These are phyloP conservation scores for Malassezia slooffiae DNA, from an alignment of 1,284 basidiomycete species.

Conservation along the genomic window DNA sequence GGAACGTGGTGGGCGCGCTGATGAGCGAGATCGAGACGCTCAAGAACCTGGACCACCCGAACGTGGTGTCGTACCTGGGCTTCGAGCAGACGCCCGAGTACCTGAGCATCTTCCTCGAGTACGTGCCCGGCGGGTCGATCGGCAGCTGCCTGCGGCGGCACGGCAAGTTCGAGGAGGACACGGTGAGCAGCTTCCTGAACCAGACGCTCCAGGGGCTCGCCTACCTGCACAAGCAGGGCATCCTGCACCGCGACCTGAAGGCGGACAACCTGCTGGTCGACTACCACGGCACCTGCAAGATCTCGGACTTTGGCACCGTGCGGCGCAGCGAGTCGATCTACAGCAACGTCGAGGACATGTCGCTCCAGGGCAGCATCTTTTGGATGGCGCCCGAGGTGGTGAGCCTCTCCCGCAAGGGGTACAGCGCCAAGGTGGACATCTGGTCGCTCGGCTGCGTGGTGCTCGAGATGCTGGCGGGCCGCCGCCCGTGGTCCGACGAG, in stretches of 20 bases:
- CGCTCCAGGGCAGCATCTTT: slow-evolving; percentile 89
- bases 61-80: slow-evolving; percentile 94
- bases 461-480: slow-evolving; percentile 93
- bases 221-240: slow-evolving; percentile 81
- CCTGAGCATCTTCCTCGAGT: slow-evolving; percentile 82
- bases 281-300: slow-evolving; percentile 84
- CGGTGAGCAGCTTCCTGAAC: slow-evolving; percentile 80
- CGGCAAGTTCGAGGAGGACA: slow-evolving; percentile 81
- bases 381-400: slow-evolving; percentile 99
- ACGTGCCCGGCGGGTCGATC: slow-evolving; percentile 79
- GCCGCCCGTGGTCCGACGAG: slow-evolving; percentile 80
- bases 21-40: slow-evolving; percentile 84
- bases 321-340: slow-evolving; percentile 59
- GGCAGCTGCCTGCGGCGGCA: slow-evolving; percentile 83
- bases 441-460: slow-evolving; percentile 97
- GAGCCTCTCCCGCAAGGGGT: slow-evolving; percentile 63
- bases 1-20: slow-evolving; percentile 75
- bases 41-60: slow-evolving; percentile 89
- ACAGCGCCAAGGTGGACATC: slow-evolving; percentile 93
- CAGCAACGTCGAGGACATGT: slow-evolving; percentile 61
- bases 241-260: slow-evolving; percentile 92
- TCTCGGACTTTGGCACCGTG: slow-evolving; percentile 72
- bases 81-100: slow-evolving; percentile 74
- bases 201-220: slow-evolving; percentile 87
- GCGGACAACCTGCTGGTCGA: slow-evolving; percentile 97